A percentile compares a stretch with the other conserved stretches of the same genome.
Conservation (phyloP, 2,329 filamentous ascomycete genomes). For the Cytospora schulzeri region DNA sequence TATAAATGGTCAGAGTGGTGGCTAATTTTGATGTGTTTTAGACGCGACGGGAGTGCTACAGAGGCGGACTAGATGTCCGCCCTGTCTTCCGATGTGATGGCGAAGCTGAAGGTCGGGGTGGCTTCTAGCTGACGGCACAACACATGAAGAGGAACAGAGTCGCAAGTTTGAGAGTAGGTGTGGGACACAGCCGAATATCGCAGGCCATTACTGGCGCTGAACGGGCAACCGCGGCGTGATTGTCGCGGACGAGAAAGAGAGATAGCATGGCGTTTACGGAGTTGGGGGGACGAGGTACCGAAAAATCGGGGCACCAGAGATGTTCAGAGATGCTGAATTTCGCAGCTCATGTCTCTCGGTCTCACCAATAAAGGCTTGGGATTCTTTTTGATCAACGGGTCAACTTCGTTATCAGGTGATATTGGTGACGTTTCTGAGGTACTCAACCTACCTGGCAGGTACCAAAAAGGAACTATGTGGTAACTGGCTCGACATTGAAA, state of each 20-base stretch:
- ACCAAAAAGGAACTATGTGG: neutral
- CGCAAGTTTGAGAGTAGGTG: neutral
- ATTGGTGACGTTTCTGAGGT: neutral
- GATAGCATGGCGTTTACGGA: neutral
- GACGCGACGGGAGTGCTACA: conserved; percentile 58
- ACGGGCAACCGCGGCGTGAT: neutral
- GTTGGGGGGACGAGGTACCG: neutral
- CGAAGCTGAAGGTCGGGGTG: conserved; percentile 10
- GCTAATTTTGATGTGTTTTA: conserved; percentile 33
- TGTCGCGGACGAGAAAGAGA: neutral
- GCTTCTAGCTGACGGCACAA: neutral
- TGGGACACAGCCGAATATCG: neutral
- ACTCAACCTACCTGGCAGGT: too few species aligned
- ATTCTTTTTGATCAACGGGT: neutral
- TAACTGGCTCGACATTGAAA: neutral
- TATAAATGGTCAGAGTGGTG: neutral
- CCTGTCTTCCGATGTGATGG: conserved; percentile 23
- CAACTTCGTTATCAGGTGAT: neutral
- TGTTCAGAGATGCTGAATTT: neutral
- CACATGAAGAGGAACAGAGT: neutral
- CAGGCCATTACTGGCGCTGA: neutral
- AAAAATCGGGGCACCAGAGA: neutral
- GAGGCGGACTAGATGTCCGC: conserved; percentile 43
- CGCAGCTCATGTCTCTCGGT: neutral
- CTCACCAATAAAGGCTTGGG: neutral